These are phyloP conservation scores for Hortaea sp. DNA, from an alignment of 2,329 filamentous ascomycete species.

Conservation along the genomic window DNA sequence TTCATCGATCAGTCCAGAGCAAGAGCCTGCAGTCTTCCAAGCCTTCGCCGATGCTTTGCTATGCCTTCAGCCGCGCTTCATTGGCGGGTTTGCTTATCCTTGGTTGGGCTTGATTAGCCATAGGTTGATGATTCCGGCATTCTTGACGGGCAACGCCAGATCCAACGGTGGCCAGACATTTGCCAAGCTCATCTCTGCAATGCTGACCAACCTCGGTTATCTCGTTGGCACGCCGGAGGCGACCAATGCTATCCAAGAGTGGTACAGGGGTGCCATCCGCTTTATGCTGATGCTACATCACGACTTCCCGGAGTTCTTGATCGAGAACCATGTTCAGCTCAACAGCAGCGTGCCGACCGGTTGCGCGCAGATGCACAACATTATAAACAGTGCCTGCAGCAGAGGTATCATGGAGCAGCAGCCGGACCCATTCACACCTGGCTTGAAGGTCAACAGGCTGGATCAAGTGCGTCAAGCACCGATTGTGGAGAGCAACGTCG, in stretches of 20 bases:
- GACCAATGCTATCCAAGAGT: constrained; percentile 61
- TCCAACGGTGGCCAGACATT: constrained; percentile 51
- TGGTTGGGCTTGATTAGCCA: constrained; percentile 81
- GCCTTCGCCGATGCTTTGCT: constrained; percentile 62
- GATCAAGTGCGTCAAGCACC: constrained; percentile 64
- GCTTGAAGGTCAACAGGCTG: constrained; percentile 65
- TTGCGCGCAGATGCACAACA: constrained; percentile 78
- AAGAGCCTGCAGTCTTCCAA: constrained; percentile 53
- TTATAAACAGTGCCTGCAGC: constrained; percentile 74
- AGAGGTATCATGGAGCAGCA: constrained; percentile 56
- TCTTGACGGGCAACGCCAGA: constrained; percentile 46
- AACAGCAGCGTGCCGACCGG: constrained; percentile 73
- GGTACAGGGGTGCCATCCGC: constrained; percentile 76
- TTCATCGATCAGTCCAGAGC: constrained; percentile 14
- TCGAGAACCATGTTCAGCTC: constrained; percentile 74
- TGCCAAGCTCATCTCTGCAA: constrained; percentile 46
- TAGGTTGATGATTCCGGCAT: constrained; percentile 68
- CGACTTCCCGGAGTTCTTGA: constrained; percentile 88
- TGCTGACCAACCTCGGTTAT: constrained; percentile 58
- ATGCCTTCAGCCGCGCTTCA: constrained; percentile 63
- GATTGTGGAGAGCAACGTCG: constrained; percentile 53
- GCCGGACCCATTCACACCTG: constrained; percentile 61
- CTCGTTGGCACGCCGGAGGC: constrained; percentile 66
- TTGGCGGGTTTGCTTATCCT: constrained; percentile 73
- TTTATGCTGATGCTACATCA: constrained; percentile 80